These are phyloP conservation scores for Sporobolomyces phaffii DNA, from an alignment of 768 basidiomycete species.

Conservation along the genomic window DNA sequence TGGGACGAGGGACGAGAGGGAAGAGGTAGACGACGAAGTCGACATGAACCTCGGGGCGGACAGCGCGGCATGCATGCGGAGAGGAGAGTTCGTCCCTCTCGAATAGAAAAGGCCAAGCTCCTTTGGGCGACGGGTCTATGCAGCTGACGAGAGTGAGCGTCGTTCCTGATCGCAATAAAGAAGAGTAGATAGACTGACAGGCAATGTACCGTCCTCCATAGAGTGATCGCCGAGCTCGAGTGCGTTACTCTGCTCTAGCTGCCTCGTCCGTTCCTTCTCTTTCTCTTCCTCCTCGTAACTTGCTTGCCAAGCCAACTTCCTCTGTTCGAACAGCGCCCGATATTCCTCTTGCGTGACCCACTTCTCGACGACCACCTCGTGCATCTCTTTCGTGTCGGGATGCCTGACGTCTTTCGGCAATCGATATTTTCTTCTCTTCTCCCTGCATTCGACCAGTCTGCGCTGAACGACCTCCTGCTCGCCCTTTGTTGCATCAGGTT, in stretches of 20 bases:
- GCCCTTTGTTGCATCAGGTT: neutral
- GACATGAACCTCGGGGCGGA: neutral
- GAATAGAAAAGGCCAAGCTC: conserved; percentile 11
- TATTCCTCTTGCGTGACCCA: conserved; percentile 28
- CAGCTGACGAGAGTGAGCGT: too few species aligned
- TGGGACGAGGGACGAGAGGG: neutral
- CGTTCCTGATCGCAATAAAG: too few species aligned
- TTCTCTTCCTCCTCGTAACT: conserved; percentile 16
- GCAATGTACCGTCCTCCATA: too few species aligned
- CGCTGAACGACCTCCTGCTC: conserved; percentile 2
- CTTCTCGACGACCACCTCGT: conserved; percentile 33
- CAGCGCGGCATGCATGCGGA: conserved; percentile 13
- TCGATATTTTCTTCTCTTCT: conserved; percentile 11
- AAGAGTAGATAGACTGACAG: too few species aligned
- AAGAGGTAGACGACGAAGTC: neutral
- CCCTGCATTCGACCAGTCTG: conserved; percentile 27
- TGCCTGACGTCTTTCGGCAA: conserved; percentile 29
- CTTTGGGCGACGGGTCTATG: too few species aligned
- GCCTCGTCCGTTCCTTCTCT: neutral
- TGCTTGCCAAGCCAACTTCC: conserved; percentile 31
- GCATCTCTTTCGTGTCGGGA: conserved; percentile 18
- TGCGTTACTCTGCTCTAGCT: neutral
- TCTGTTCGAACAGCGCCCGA: neutral
- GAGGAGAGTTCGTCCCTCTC: conserved; percentile 14
- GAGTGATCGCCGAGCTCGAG: neutral